A percentile compares a stretch with the other conserved stretches of the same genome.
These are phyloP conservation scores for Linnemannia zychae DNA, from an alignment of 192 early-diverging fungal genomes.

Conservation along the genomic window DNA sequence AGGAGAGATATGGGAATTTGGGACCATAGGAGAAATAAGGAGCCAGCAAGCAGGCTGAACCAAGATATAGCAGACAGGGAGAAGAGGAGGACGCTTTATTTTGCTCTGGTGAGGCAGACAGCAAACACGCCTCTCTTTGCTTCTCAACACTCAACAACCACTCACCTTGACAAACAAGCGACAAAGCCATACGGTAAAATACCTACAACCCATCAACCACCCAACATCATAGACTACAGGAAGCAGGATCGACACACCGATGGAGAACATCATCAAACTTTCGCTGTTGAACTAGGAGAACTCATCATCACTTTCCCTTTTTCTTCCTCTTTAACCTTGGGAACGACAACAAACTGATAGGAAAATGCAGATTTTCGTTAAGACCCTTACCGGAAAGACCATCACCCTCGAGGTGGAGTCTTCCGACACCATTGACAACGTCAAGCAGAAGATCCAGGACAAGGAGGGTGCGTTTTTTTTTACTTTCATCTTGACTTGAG, in stretches of 20 bases:
- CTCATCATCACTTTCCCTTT: constrained; percentile 8
- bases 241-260: neutral
- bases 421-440: constrained; percentile 91
- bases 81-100: neutral
- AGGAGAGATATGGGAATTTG: neutral
- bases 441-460: constrained; percentile 97
- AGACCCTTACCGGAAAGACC: constrained; percentile 89
- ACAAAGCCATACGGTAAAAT: neutral
- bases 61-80: neutral
- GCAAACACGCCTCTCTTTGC: neutral
- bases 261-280: neutral
- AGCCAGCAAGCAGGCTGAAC: neutral
- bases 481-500: neutral
- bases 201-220: neutral
- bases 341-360: constrained; percentile 15
- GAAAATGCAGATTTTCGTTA: constrained; percentile 90
- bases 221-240: neutral
- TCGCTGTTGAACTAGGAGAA: neutral
- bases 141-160: neutral
- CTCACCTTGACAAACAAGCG: neutral
- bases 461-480: constrained; percentile 80
- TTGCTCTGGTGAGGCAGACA: neutral
- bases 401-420: constrained; percentile 95
- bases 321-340: neutral
- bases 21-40: neutral